Evolutionary conservation across 176 grass and related monocot genomes (phyloP), one percentile per base, ranked within the genome.

Genomic region (Avena sativa): DNA sequence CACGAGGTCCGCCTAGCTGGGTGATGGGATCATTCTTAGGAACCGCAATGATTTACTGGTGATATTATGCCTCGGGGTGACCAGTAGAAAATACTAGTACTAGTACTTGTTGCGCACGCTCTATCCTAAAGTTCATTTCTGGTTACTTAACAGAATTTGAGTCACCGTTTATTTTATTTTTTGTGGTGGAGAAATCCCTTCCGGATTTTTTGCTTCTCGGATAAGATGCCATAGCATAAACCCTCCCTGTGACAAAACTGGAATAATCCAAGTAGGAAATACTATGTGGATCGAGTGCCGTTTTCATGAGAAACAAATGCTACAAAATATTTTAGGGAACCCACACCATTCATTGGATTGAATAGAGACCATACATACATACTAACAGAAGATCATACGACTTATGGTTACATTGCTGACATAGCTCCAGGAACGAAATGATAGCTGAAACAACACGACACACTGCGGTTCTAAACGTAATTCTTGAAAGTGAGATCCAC

Each of bases 371-470:
- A 79, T 53, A 23, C 57, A 79, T 53, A 53, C 13, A 57, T 46
- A 63, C 26, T 69, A 80, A 21, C 16, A 80, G 50, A 32, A 76
- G 68, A 50, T 78, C 69, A 43, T 46, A 0, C 9, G 19, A 38
- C 74, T 71, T 83, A 46, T 79, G 79, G 53, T 87, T 87, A 87
- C 79, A 79, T 79, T 48, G 46, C 46, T 82, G 81, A n/a, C 82
- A 72, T 61, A 82, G 62, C 61, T 81, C 53, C 78, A 85, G 70
- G 17, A 6, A 67, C 13, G 26, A 60, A 81, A 76, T 11, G 68
- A 12, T 87, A 80, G n/a, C 12, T 75, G 38, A 57, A 87, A 84
- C 3, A 8, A 75, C 49, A 66, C 26, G 83, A 73, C 36, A 76
- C 20, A 19, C 40, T 58, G 47, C 1, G 23, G n/a, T 81, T 6